Evolutionary conservation across 805 yeast species (phyloP).

Genomic region (Candida maesae): DNA sequence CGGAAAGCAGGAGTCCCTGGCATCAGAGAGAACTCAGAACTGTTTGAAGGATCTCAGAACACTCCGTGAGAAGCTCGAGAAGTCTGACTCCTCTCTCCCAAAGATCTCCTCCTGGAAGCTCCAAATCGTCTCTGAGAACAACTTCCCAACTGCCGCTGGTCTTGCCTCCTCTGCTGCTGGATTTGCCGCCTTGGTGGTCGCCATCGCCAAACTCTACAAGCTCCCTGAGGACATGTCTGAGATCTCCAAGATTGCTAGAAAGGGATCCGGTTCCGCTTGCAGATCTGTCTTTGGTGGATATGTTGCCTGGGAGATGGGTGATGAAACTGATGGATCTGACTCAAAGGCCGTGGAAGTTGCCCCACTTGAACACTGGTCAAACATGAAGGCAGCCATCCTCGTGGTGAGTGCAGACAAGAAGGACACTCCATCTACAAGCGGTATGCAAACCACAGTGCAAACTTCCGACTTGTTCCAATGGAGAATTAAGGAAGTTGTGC

Average conservation of each 20-base stretch:
- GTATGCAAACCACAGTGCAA: slow-evolving; percentile 93
- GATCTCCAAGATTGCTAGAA: slow-evolving; percentile 89
- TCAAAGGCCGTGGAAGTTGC: slow-evolving; percentile 94
- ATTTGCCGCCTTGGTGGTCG: slow-evolving; percentile 88
- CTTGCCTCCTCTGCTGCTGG: slow-evolving; percentile 98
- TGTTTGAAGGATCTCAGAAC: slow-evolving; percentile 73
- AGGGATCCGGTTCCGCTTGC: slow-evolving; percentile 98
- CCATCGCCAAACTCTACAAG: slow-evolving; percentile 81
- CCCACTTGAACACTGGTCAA: slow-evolving; percentile 83
- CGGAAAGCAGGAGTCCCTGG: slow-evolving; percentile 73
- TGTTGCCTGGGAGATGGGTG: slow-evolving; percentile 99
- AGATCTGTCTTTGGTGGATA: slow-evolving; percentile 95
- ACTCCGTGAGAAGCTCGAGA: slow-evolving; percentile 62
- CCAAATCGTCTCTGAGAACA: slow-evolving; percentile 87
- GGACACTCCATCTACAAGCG: slow-evolving; percentile 91
- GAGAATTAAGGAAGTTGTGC: slow-evolving; percentile 81
- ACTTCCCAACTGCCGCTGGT: slow-evolving; percentile 99
- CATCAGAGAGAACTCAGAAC: slow-evolving; percentile 58
- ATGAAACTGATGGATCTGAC: slow-evolving; percentile 70
- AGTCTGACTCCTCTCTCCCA: slow-evolving; percentile 47
- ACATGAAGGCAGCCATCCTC: slow-evolving; percentile 84
- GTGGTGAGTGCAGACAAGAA: slow-evolving; percentile 93
- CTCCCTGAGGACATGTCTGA: slow-evolving; percentile 85
- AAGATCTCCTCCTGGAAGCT: slow-evolving; percentile 60
- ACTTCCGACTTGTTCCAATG: slow-evolving; percentile 84